These are phyloP conservation scores for Micractinium conductrix DNA, from an alignment of 139 green algal species.

Conservation along the genomic window DNA sequence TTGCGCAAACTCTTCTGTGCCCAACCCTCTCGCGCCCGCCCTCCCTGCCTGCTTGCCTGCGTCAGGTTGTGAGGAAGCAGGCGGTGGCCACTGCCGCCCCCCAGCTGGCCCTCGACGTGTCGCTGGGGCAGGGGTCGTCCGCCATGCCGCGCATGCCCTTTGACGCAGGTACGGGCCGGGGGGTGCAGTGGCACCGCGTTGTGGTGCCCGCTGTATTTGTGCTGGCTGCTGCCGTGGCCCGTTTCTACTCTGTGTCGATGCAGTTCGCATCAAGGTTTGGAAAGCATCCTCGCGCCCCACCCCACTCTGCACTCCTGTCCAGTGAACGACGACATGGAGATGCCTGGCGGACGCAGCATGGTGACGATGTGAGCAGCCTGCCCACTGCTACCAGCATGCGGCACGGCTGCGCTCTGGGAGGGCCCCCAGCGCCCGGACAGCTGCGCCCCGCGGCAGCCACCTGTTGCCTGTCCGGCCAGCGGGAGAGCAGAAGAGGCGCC, in stretches of 20 bases:
- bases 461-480: too few species aligned
- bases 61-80: slow-evolving; percentile 16
- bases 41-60: neutral
- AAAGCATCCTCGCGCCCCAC: neutral
- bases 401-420: too few species aligned
- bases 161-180: neutral
- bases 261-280: neutral
- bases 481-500: too few species aligned
- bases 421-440: neutral
- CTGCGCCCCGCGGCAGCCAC: too few species aligned
- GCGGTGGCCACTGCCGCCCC: neutral
- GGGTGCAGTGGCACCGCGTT: too few species aligned
- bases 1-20: too few species aligned
- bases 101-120: slow-evolving; percentile 19
- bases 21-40: too few species aligned
- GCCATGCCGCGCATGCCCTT: slow-evolving; percentile 24
- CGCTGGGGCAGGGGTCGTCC: neutral
- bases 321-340: slow-evolving; percentile 13
- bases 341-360: slow-evolving; percentile 2
- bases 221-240: neutral
- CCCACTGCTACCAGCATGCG: neutral
- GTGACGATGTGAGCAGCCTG: neutral
- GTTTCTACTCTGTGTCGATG: neutral
- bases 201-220: neutral
- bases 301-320: neutral